These are phyloP conservation scores for Porogramme epimiltina DNA, from an alignment of 1,284 basidiomycete species.

Conservation along the genomic window DNA sequence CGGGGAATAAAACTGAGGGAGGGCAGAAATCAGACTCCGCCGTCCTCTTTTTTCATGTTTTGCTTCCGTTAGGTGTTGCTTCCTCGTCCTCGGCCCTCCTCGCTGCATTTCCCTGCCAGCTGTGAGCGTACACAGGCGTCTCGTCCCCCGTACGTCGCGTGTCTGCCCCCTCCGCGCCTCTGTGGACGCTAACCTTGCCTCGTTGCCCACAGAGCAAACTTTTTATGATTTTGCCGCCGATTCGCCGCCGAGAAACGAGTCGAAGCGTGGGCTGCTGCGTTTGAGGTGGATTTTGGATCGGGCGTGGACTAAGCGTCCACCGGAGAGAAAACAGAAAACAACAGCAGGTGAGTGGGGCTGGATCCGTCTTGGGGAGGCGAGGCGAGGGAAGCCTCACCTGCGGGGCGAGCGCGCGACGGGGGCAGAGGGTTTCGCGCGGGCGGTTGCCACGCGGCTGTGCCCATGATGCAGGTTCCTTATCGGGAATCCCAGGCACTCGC, in stretches of 20 bases:
- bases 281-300: slow-evolving; percentile 17
- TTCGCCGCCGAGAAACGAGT: slow-evolving; percentile 23
- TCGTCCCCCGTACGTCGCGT: slow-evolving; percentile 12
- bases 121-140: slow-evolving; percentile 22
- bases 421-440: slow-evolving; percentile 22
- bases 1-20: slow-evolving; percentile 10
- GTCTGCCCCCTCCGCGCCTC: neutral
- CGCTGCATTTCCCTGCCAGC: slow-evolving; percentile 22
- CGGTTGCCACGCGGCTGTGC: slow-evolving; percentile 17
- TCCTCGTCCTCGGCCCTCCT: slow-evolving; percentile 23
- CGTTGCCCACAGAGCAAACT: slow-evolving; percentile 14
- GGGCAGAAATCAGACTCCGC: slow-evolving; percentile 17
- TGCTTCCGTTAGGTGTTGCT: slow-evolving; percentile 22
- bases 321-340: slow-evolving; percentile 21
- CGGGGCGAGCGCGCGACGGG: slow-evolving; percentile 9
- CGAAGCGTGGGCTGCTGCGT: slow-evolving; percentile 21
- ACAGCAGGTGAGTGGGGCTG: slow-evolving; percentile 15
- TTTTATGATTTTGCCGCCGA: slow-evolving; percentile 28
- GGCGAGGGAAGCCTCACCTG: slow-evolving; percentile 12
- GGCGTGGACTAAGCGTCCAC: slow-evolving; percentile 18
- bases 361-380: slow-evolving; percentile 3
- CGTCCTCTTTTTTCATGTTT: slow-evolving; percentile 25
- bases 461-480: slow-evolving; percentile 16
- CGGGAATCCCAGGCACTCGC: slow-evolving; percentile 24
- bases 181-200: neutral